Conservation (phyloP, 805 yeast genomes). For the Teunomyces kruisii region DNA sequence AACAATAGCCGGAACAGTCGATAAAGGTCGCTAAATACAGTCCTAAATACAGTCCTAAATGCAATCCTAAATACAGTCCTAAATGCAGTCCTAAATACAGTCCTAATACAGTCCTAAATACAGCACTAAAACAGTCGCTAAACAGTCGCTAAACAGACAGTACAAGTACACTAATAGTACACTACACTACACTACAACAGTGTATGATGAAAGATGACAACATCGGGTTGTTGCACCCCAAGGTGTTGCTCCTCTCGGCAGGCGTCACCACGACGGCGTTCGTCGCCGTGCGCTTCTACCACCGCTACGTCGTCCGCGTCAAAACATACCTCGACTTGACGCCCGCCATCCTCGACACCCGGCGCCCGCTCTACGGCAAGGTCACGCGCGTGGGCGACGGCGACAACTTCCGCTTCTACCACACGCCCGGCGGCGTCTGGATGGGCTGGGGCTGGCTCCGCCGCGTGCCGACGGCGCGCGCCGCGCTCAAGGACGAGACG, state of each 20-base stretch:
- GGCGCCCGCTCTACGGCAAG: conserved; percentile 49
- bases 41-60: too few relatives aligned
- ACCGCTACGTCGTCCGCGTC: conserved; percentile 33
- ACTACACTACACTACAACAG: too few relatives aligned
- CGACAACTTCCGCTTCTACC: conserved; percentile 89
- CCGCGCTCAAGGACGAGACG: conserved; percentile 60
- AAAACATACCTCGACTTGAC: conserved; percentile 39
- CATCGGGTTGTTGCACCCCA: conserved; percentile 30
- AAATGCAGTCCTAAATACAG: too few relatives aligned
- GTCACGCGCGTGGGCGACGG: conserved; percentile 95
- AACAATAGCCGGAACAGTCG: too few relatives aligned
- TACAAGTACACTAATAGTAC: too few relatives aligned
- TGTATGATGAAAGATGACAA: too few relatives aligned
- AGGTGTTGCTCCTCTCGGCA: conserved; percentile 37
- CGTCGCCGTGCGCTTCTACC: conserved; percentile 30
- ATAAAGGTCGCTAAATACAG: too few relatives aligned
- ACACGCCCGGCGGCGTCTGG: conserved; percentile 85
- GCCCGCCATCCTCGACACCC: conserved; percentile 30
- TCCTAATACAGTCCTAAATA: too few relatives aligned
- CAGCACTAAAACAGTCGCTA: too few relatives aligned
- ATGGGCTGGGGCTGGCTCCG: conserved; percentile 96
- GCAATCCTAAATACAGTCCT: too few relatives aligned
- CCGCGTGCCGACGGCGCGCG: conserved; percentile 51
- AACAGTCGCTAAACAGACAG: too few relatives aligned
- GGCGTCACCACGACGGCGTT: conserved; percentile 31